Evolutionary conservation across 352 stramenopile species (phyloP), one percentile per base, ranked within the genome.

Genomic region (Globisporangium alternatum): DNA sequence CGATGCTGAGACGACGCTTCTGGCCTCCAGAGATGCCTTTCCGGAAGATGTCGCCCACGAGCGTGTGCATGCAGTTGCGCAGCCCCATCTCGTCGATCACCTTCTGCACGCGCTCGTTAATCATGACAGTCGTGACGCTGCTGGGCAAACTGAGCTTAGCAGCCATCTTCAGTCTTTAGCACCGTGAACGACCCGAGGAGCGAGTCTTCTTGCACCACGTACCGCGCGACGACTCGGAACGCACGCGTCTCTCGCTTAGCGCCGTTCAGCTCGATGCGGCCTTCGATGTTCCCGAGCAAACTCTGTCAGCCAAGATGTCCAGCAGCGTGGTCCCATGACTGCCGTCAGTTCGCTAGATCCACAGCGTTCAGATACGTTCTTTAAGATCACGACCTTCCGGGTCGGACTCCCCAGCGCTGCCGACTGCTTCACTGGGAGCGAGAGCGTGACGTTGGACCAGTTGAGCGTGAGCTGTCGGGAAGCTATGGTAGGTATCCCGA

Each of bases 1-100:
- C 96, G 64, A 99, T 98, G 1, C 89, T 91, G 17, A 98, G 78
- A 21, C 48, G 22, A 19, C 95, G 71, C 67, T 98, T 98, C 69
- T 99, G 77, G 78, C 91, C 78, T 78, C 91, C 75, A 0, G 81
- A 91, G 45, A 97, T 82, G 0, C 89, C 91, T 66, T 94, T 90
- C 67, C 86, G 76, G 55, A 97, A 96, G 3, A 96, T 66, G 66
- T 94, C 88, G 15, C 89, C 90, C 0, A 97, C 84, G 44, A 75
- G 73, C 8, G 88, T 94, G 51, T 75, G 53, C 39, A 74, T 70
- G 33, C 77, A 91, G 9, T 59, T 66, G 2, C 77, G 71, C 10
- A 94, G 65, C 0, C 83, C 84, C 80, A 91, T 89, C 25, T 81
- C 79, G 39, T 86, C 77, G n/a, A 91, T 78, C 49, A 89, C 80